Conservation (phyloP, 352 stramenopile genomes). For the Phytophthora pluvialis region DNA sequence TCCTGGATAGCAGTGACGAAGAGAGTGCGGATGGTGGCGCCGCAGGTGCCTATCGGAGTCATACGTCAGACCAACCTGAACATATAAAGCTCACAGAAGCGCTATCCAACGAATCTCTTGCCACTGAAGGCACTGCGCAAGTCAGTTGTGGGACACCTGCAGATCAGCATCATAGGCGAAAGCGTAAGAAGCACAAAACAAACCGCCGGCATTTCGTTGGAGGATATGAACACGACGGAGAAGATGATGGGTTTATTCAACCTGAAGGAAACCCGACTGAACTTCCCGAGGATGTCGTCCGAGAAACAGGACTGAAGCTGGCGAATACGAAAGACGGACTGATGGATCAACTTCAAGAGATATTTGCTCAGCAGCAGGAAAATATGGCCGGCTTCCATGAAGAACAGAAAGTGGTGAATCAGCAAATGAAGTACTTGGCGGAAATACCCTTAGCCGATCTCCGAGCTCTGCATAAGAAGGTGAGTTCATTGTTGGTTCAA, state of each 20-base stretch:
- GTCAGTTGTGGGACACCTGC: background rate
- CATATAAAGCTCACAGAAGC: background rate
- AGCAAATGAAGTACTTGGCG: conserved; percentile 29
- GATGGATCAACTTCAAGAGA: conserved; percentile 46
- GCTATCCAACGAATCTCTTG: background rate
- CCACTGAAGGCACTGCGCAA: background rate
- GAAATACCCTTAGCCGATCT: conserved; percentile 37
- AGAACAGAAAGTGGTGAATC: conserved; percentile 29
- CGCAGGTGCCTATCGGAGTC: conserved; percentile 3
- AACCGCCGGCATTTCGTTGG: conserved; percentile 66
- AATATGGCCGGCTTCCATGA: conserved; percentile 43
- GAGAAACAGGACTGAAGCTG: conserved; percentile 59
- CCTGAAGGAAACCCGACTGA: conserved; percentile 79
- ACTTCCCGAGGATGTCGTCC: conserved; percentile 77
- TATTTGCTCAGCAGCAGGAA: conserved; percentile 34
- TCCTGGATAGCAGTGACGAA: conserved; percentile 51
- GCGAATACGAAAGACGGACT: conserved; percentile 41
- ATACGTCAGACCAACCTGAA: conserved; percentile 5
- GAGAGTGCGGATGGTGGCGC: conserved; percentile 31
- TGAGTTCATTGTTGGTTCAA: conserved; percentile 15
- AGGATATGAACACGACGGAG: conserved; percentile 63
- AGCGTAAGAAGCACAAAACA: conserved; percentile 18
- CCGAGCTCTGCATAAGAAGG: conserved; percentile 37
- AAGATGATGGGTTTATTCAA: conserved; percentile 82
- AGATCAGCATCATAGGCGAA: conserved; percentile 8